Evolutionary conservation across 208 protist genomes (phyloP).

Genomic region (Acanthamoeba culbertsoni): DNA sequence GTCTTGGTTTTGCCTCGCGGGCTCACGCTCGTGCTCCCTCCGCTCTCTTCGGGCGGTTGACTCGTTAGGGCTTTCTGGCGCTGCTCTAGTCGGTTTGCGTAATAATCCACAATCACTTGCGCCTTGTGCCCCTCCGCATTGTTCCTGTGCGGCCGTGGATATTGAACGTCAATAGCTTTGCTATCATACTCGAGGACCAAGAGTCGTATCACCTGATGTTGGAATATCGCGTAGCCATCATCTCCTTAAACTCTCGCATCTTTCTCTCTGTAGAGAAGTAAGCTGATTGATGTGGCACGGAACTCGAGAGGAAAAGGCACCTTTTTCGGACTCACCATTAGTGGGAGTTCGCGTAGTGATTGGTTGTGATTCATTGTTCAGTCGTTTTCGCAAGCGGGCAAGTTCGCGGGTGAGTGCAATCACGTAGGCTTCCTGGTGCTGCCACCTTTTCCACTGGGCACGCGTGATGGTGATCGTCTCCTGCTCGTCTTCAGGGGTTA

Average conservation of each 20-base stretch:
- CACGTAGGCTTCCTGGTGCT: conserved; percentile 5
- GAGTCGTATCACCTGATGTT: neutral
- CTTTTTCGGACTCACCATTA: neutral
- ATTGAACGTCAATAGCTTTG: no score
- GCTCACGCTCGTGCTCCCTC: neutral
- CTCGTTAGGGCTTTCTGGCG: neutral
- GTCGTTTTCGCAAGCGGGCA: neutral
- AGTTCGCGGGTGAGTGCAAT: neutral
- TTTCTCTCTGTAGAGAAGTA: neutral
- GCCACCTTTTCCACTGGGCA: neutral
- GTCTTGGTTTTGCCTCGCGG: neutral
- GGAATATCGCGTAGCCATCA: neutral
- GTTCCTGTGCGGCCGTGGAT: neutral
- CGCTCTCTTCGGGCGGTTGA: neutral
- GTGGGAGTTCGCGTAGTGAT: neutral
- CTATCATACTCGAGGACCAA: no score
- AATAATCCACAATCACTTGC: neutral
- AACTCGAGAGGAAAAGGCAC: neutral
- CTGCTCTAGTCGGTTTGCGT: neutral
- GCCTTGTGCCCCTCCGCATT: neutral
- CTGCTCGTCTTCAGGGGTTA: neutral
- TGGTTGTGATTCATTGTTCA: neutral
- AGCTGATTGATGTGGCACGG: neutral
- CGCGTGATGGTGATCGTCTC: neutral
- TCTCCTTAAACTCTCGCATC: neutral